These are phyloP conservation scores for Allium cepa DNA, from an alignment of 106 monocot species.

Conservation along the genomic window DNA sequence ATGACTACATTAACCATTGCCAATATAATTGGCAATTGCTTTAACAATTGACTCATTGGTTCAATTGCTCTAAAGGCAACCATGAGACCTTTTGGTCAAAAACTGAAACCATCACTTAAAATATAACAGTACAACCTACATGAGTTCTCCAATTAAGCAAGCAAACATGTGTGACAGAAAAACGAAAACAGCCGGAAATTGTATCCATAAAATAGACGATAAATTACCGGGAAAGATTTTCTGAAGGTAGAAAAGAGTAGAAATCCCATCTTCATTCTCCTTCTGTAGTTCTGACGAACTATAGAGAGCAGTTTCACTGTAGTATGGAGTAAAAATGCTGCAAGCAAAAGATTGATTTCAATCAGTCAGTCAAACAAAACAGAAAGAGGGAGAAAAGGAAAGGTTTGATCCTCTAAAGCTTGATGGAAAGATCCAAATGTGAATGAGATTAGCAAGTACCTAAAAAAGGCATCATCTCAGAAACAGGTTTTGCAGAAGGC, in stretches of 20 bases:
- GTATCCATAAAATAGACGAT: not conserved
- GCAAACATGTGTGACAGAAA: not conserved
- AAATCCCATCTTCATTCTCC: slow-evolving; percentile 98
- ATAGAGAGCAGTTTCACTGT: slow-evolving; percentile 92
- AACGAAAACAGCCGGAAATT: not conserved
- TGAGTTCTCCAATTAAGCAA: not conserved
- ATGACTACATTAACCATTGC: too few species aligned
- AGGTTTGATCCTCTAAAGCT: not conserved
- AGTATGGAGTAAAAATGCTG: slow-evolving; percentile 99
- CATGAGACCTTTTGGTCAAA: too few species aligned
- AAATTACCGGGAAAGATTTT: slow-evolving; percentile 91
- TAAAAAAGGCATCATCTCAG: slow-evolving; percentile 92
- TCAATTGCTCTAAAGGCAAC: too few species aligned
- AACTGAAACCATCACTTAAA: too few species aligned
- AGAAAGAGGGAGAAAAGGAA: not conserved
- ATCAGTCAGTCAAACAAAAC: not conserved
- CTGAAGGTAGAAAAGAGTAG: slow-evolving; percentile 95
- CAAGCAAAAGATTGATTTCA: not conserved
- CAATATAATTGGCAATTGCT: too few species aligned
- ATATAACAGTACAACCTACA: too few species aligned
- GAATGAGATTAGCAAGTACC: slow-evolving; percentile 27
- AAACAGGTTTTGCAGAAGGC: slow-evolving; percentile 77
- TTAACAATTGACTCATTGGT: too few species aligned
- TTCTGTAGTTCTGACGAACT: slow-evolving; percentile 59
- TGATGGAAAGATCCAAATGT: not conserved